Percentiles rank a stretch among this genome's conserved stretches.
These are phyloP conservation scores for Sporothrix euskadiensis DNA, from an alignment of 2,329 filamentous ascomycete genomes.

Conservation along the genomic window DNA sequence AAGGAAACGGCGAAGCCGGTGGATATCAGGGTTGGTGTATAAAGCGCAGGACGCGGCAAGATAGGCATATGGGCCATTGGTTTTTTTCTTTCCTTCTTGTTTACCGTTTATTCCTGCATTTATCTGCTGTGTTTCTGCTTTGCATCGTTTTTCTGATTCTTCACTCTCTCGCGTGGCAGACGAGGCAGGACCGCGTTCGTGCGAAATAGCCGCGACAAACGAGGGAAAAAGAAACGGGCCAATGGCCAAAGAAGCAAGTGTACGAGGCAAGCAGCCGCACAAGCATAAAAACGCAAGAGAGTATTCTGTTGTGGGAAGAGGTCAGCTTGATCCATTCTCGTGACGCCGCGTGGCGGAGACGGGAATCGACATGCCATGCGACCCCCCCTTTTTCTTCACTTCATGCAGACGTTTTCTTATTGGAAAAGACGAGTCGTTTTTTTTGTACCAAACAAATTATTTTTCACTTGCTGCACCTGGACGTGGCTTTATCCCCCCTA, in stretches of 20 bases:
- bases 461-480: conserved; percentile 2
- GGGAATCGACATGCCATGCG: conserved; percentile 6
- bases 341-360: conserved; percentile 17
- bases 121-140: background rate
- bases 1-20: background rate
- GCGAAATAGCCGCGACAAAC: background rate
- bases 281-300: conserved; percentile 9
- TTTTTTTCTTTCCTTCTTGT: conserved; percentile 4
- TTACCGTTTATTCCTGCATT: conserved; percentile 2
- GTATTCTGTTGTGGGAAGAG: background rate
- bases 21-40: background rate
- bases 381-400: background rate
- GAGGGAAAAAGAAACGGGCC: conserved; percentile 11
- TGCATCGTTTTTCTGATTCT: background rate
- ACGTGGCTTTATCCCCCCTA: background rate
- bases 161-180: background rate
- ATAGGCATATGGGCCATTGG: background rate
- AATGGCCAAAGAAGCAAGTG: conserved; percentile 22
- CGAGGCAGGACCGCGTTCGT: conserved; percentile 23
- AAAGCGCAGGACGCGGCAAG: conserved; percentile 8
- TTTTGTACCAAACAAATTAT: background rate
- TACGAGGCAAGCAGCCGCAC: conserved; percentile 22
- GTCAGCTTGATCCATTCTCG: background rate
- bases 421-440: conserved; percentile 19
- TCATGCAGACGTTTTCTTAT: background rate